Percentiles rank a stretch among this genome's conserved stretches.
Evolutionary conservation across 176 grass and related monocot genomes (phyloP).

Genomic region (Oryza glaberrima): DNA sequence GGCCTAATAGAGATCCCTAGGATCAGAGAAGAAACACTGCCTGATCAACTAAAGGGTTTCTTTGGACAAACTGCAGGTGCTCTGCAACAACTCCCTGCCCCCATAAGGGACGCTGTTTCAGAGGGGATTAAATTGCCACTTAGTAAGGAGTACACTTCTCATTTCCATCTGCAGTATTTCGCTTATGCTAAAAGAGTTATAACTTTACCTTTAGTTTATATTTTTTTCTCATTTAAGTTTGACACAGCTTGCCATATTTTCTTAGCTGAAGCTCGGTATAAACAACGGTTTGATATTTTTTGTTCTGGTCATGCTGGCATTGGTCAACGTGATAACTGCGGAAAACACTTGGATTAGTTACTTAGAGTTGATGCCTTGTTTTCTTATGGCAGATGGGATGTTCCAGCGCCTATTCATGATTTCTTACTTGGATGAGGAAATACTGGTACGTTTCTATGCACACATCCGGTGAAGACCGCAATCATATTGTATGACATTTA

Average conservation of each 20-base stretch:
- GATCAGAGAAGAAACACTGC: conserved; percentile 68
- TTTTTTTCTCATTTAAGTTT: background rate
- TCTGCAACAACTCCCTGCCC: conserved; percentile 80
- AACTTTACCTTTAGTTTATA: background rate
- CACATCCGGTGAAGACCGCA: background rate
- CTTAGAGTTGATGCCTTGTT: background rate
- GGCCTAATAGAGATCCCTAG: conserved; percentile 72
- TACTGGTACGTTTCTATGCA: conserved; percentile 72
- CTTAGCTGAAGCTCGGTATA: background rate
- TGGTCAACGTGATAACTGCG: background rate
- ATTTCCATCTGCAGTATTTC: conserved; percentile 9
- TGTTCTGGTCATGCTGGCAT: background rate
- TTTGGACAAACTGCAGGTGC: conserved; percentile 71
- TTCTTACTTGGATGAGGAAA: conserved; percentile 99
- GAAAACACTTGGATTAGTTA: background rate
- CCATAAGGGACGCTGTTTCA: conserved; percentile 74
- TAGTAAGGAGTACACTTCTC: conserved; percentile 53
- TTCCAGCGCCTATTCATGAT: conserved; percentile 94
- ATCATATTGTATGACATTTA: background rate
- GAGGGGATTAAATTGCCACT: conserved; percentile 88
- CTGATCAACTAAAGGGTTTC: conserved; percentile 79
- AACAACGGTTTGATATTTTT: background rate
- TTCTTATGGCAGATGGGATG: conserved; percentile 57
- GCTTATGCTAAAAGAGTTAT: background rate
- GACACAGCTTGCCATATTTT: background rate